Evolutionary conservation across 192 early-diverging fungal species (phyloP).

Genomic region (Chytriomyces sp.): DNA sequence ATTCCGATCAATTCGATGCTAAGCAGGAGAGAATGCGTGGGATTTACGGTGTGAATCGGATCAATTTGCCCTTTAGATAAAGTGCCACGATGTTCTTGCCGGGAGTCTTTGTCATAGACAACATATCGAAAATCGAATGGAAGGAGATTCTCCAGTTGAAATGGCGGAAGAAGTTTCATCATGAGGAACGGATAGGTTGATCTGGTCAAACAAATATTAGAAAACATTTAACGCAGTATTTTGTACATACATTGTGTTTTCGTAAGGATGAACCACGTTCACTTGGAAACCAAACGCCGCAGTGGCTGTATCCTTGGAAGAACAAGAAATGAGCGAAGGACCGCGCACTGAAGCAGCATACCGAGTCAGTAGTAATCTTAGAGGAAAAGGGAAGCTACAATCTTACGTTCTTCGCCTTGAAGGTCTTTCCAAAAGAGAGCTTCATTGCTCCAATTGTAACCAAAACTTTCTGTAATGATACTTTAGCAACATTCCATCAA

Average conservation of each 20-base stretch:
- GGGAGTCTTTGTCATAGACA: conserved; percentile 73
- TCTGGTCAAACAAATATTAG: neutral
- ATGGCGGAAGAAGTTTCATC: conserved; percentile 63
- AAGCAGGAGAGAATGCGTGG: conserved; percentile 78
- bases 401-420: conserved; percentile 37
- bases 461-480: conserved; percentile 63
- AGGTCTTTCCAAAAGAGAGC: conserved; percentile 84
- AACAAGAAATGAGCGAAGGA: conserved; percentile 60
- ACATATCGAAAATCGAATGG: conserved; percentile 84
- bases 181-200: conserved; percentile 52
- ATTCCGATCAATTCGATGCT: conserved; percentile 77
- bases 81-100: conserved; percentile 69
- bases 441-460: conserved; percentile 84
- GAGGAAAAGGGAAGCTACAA: neutral
- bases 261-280: conserved; percentile 41
- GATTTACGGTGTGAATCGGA: conserved; percentile 84
- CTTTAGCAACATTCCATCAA: neutral
- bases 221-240: too few relatives aligned
- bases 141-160: conserved; percentile 92
- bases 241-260: conserved; percentile 32
- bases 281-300: conserved; percentile 78
- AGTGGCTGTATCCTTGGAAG: conserved; percentile 52
- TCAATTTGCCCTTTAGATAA: conserved; percentile 73
- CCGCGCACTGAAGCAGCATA: conserved; percentile 24
- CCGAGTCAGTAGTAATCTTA: neutral